Base-by-base conservation (phyloP, 768 basidiomycete species). In the Kwoniella pini region DNA sequence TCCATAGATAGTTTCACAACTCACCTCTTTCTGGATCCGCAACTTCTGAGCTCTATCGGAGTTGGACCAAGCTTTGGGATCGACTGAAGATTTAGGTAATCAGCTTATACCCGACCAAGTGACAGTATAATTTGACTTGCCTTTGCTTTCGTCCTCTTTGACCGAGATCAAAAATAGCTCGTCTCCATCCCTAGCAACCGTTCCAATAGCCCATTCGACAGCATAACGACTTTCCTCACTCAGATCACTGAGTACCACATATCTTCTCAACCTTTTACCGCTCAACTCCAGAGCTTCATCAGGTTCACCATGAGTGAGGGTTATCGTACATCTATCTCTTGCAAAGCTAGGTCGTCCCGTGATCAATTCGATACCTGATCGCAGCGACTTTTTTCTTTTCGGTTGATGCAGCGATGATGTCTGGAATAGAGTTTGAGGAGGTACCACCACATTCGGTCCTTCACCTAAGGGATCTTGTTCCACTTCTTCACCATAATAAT, bases 191-290 rank as follows among this genome's bases (percentile, higher is more conserved):
- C 93, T 81, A 62, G 96, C 80, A 2, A 97, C 95, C 0, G 95
- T 97, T 2, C 94, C 95, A 55, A 98, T 94, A 10, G 90, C 91
- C 96, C 95, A 99, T 77, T 98, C 94, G 5, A 98, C 85, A 0
- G 96, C 96, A 77, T 94, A 99, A 31, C 88, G 83, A 78, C 87
- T 88, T 80, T 99, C 95, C 67, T 96, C 91, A 62, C 89, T 91
- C 69, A 98, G 76, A 83, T 99, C 96, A 72, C 92, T 96, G 4
- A 93, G 89, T 21, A 98, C 88, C 11, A 96, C 82, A 78, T 97
- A 99, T 62, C 79, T 80, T 62, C 84, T 83, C 65, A 85, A 82
- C 64, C 84, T 82, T 73, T 84, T 84, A 6, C 85, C 82, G 19
- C 78, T 81, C 43, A 81, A 81, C 43, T 84, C 80, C 57, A 84